Percentiles rank a stretch among this genome's conserved stretches.
Evolutionary conservation across 345 rosid species (phyloP).

Genomic region (Eucalyptus camaldulensis): DNA sequence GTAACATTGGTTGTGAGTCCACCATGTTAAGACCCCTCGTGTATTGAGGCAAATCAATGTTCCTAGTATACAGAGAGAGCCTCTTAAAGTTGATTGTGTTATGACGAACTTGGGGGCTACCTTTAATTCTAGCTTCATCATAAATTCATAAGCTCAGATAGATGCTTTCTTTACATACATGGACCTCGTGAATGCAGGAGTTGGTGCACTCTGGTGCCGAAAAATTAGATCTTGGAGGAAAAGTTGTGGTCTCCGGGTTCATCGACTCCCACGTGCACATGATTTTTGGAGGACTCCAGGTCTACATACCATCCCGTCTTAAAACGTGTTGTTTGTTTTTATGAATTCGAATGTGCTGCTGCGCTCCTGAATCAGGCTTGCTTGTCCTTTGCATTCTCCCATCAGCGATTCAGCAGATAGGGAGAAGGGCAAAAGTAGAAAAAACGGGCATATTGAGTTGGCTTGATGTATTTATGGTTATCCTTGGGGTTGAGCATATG

Average conservation of each 20-base stretch:
- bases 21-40: no score
- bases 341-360: background rate
- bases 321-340: background rate
- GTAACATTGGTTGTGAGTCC: no score
- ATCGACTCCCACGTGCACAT: slow-evolving; percentile 92
- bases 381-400: background rate
- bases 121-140: background rate
- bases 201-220: no score
- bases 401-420: background rate
- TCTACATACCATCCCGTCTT: background rate
- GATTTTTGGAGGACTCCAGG: slow-evolving; percentile 75
- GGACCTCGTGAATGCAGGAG: no score
- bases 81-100: background rate
- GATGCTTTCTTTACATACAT: background rate
- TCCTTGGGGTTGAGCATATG: background rate
- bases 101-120: background rate
- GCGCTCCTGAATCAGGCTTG: background rate
- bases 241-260: slow-evolving; percentile 79
- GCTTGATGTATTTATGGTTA: background rate
- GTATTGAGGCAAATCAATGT: background rate
- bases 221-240: no score
- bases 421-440: background rate
- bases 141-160: background rate
- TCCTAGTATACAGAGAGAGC: background rate
- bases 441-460: background rate